These are phyloP conservation scores for Rubia balearica DNA, from an alignment of 305 asterid species.

Conservation along the genomic window DNA sequence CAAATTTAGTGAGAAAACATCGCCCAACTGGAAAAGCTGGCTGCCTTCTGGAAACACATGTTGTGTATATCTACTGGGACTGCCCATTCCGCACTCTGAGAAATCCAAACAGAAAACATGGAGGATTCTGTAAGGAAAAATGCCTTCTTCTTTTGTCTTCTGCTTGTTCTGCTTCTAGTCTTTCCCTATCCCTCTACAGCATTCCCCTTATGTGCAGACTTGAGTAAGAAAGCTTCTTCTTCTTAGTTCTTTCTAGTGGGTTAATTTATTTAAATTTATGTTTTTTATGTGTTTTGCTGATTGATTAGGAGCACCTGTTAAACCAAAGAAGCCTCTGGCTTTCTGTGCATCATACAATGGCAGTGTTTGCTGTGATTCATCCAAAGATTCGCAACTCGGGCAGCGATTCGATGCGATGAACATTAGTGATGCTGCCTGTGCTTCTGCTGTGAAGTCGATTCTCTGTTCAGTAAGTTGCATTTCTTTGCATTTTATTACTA, in stretches of 20 bases:
- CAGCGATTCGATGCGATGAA: constrained; percentile 57
- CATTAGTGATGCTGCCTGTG: constrained; percentile 62
- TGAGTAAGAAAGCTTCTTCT: constrained; percentile 42
- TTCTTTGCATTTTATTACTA: neutral
- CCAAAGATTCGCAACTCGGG: constrained; percentile 52
- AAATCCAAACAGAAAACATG: constrained; percentile 19
- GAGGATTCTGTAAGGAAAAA: constrained; percentile 23
- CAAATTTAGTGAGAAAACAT: neutral
- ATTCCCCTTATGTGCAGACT: constrained; percentile 62
- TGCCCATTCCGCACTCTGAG: constrained; percentile 1
- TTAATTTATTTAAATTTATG: neutral
- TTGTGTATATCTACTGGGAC: constrained; percentile 9
- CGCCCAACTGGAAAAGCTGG: constrained; percentile 8
- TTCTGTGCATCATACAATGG: constrained; percentile 79
- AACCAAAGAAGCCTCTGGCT: constrained; percentile 33
- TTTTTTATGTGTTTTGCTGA: constrained; percentile 11
- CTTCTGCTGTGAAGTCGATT: constrained; percentile 67
- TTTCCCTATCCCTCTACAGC: constrained; percentile 46
- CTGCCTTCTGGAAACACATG: constrained; percentile 10
- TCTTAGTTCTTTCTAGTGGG: neutral
- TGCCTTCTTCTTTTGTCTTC: constrained; percentile 26
- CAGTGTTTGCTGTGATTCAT: constrained; percentile 53
- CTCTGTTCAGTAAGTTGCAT: constrained; percentile 68
- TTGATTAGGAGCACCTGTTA: constrained; percentile 60
- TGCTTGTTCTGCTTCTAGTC: constrained; percentile 29